Evolutionary conservation across 306 rosid genomes (phyloP), one percentile per base, ranked within the genome.

Genomic region (Amphicarpaea edgeworthii): DNA sequence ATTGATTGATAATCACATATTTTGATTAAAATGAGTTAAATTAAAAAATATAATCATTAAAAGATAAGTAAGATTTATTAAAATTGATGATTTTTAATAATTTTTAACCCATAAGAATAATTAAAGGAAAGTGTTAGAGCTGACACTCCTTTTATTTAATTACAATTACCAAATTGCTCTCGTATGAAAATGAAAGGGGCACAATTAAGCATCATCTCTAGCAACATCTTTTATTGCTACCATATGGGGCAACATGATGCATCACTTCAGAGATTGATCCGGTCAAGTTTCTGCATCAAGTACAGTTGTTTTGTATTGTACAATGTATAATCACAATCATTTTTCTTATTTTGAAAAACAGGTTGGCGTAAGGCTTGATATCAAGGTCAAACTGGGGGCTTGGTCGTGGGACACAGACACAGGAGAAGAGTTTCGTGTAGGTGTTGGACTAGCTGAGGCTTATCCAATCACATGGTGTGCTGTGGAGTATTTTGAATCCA

Each of bases 391-490:
- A 67, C 66, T 90, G 19, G 92, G 92, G 65, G 90, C 89, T 16
- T 90, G 95, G 95, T 82, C 89, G 6, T 90, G 95, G 95, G 95
- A 90, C 43, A 69, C 32, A 47, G 81, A 75, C 19, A 86, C 85
- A 1, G 92, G 89, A 62, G 95, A 87, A 63, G 95, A 86, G 59
- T 76, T 82, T 83, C 90, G 95, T 9, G 95, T 87, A 0, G 95
- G 95, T 47, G 95, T 85, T 38, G 92, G 92, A 70, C 83, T 90
- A 74, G 92, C 90, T 0, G 92, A 87, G 77, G 81, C 92, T n/a
- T 90, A 86, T 38, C 78, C 86, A 12, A 71, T 86, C 68, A 79
- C 86, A 4, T 90, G 95, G 92, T 87, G 95, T 81, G 95, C 95
- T 3, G 95, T 87, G 77, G 95, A 90, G 77, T 90, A 87, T 53